Conservation (phyloP, 208 protist genomes). For the Tritrichomonas musculus region DNA sequence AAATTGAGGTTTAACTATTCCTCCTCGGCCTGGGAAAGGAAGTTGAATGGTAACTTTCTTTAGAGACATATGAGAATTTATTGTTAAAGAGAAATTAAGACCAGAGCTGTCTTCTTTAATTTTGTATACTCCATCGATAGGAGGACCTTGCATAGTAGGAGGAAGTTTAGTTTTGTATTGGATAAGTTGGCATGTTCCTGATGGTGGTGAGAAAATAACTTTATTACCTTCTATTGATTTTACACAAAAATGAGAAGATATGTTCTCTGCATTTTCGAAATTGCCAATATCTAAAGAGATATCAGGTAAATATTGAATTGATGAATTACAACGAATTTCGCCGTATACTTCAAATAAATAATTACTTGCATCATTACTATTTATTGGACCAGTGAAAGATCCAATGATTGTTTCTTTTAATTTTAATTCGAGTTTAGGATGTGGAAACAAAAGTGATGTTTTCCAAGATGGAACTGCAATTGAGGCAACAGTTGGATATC, state of each 20-base stretch:
- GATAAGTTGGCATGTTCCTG: not conserved
- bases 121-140: not conserved
- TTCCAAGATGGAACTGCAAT: not conserved
- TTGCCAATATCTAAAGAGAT: not conserved
- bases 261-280: not conserved
- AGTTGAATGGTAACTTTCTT: not conserved
- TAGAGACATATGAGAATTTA: not conserved
- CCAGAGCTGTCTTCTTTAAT: not conserved
- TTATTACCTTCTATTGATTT: not conserved
- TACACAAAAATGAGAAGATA: not conserved
- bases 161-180: not conserved
- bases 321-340: not conserved
- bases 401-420: slow-evolving; percentile 2
- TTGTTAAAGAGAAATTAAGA: not conserved
- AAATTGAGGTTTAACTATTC: not conserved
- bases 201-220: slow-evolving; percentile 8
- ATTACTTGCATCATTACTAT: not conserved
- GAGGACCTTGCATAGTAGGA: not conserved
- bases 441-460: not conserved
- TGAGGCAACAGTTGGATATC: not conserved
- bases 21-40: not conserved
- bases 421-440: not conserved
- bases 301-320: not conserved
- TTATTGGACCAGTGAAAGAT: too few species aligned
- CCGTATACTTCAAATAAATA: not conserved